Evolutionary conservation across 441 rosid species (phyloP), one percentile per base, ranked within the genome.

Genomic region (Raphanus hybrid): DNA sequence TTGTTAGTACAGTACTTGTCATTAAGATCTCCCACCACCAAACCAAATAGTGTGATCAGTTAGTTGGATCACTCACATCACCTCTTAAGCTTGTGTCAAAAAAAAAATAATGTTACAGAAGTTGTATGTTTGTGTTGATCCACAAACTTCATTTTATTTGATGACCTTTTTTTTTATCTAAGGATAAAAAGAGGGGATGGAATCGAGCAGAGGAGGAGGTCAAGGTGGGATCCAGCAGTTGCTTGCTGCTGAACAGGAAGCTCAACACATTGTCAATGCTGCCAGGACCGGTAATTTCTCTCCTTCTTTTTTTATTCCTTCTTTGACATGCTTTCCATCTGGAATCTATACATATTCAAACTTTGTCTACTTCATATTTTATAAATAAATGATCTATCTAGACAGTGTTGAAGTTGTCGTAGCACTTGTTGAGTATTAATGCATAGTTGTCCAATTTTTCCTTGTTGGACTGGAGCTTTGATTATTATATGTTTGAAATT

Each of bases 191-290:
- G 48, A 41, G 18, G 18, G 43, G 23, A 94, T 93, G 97, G 97
- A 87, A 32, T 72, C 91, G 59, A 77, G 11, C 78, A 84, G 97
- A 41, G 48, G 48, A 41, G 34, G 34, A 29, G 86, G 94, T 66
- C 97, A 88, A 79, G 85, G 87, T 70, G 97, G 98, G 80, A 93
- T 96, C 78, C 97, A 93, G 80, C 94, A 77, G 54, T 77, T 96
- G 85, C 91, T 93, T 67, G 89, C 92, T 82, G 96, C 97, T 14
- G 97, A 96, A 74, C 94, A 91, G 86, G 98, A 92, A 77, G 94
- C 99, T 83, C 97, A 92, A 74, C 96, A 88, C 78, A 91, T 90
- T 81, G 98, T 93, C 81, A 89, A 87, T 81, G 72, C 88, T 78
- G 93, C 98, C 10, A 84, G 96, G 79, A 86, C 26, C 55, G 84